phyloP scores from a whole-genome alignment of 345 rosid genomes.

The Mercurialis annua region DNA sequence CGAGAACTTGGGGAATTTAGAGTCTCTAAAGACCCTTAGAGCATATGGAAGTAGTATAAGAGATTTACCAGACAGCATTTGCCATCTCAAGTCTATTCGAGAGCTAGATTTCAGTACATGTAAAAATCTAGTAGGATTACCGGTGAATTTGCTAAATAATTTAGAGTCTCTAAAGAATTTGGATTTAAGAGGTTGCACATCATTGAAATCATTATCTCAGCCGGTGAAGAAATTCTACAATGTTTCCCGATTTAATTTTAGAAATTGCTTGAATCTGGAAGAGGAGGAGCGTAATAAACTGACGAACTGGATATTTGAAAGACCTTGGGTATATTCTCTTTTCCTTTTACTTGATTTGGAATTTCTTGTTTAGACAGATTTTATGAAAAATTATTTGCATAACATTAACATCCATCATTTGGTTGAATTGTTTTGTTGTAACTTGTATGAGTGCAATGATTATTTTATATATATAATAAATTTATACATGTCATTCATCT shows the following conservation, averaged over 20 bases:
- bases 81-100: background rate
- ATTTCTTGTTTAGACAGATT: too few relatives aligned
- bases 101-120: background rate
- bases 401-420: too few relatives aligned
- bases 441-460: too few relatives aligned
- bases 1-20: background rate
- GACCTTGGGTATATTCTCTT: background rate
- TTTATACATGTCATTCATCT: too few relatives aligned
- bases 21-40: background rate
- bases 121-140: background rate
- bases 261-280: background rate
- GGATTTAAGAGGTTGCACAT: background rate
- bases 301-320: background rate
- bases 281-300: background rate
- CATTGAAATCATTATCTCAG: background rate
- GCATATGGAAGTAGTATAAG: background rate
- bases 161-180: background rate
- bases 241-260: background rate
- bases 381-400: too few relatives aligned
- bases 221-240: background rate
- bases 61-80: background rate
- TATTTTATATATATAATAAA: too few relatives aligned
- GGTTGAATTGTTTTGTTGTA: too few relatives aligned
- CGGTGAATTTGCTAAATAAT: background rate
- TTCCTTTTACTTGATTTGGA: too few relatives aligned